Conservation (phyloP, 805 yeast species). For the Candida tibetensis region DNA sequence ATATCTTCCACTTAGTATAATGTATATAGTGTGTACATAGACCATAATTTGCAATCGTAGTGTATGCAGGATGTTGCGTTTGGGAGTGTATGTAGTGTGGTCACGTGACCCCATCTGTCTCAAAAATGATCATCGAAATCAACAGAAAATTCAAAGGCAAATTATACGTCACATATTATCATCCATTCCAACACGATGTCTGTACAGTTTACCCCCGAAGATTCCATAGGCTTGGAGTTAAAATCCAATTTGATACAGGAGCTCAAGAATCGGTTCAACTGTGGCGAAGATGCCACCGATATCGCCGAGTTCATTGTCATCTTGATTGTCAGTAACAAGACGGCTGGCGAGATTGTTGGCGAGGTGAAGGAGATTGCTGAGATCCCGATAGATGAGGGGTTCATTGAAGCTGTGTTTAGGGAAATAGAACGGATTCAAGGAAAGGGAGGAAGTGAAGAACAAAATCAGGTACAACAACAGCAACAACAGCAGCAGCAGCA, state of each 20-base stretch:
- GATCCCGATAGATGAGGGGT: conserved; percentile 53
- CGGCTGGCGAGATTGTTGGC: conserved; percentile 54
- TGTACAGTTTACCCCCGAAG: conserved; percentile 38
- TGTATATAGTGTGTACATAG: no score
- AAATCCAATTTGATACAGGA: conserved; percentile 35
- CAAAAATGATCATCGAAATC: neutral
- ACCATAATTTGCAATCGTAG: no score
- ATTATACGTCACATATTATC: no score
- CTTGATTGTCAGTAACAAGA: conserved; percentile 64
- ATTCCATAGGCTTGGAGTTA: conserved; percentile 36
- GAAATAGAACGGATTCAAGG: conserved; percentile 46
- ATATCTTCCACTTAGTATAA: conserved; percentile 48
- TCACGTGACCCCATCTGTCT: neutral
- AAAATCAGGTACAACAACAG: conserved; percentile 5
- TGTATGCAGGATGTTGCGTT: no score
- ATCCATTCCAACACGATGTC: neutral
- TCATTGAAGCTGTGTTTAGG: conserved; percentile 54
- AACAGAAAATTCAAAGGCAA: neutral
- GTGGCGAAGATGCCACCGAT: conserved; percentile 46
- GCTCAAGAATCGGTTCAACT: conserved; percentile 31
- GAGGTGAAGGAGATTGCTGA: conserved; percentile 65
- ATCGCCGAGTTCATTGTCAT: conserved; percentile 75
- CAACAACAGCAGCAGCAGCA: conserved; percentile 11
- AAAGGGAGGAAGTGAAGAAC: conserved; percentile 8
- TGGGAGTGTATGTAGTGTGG: no score